Conservation (phyloP, 306 rosid genomes). For the Fragaria ananassa region DNA sequence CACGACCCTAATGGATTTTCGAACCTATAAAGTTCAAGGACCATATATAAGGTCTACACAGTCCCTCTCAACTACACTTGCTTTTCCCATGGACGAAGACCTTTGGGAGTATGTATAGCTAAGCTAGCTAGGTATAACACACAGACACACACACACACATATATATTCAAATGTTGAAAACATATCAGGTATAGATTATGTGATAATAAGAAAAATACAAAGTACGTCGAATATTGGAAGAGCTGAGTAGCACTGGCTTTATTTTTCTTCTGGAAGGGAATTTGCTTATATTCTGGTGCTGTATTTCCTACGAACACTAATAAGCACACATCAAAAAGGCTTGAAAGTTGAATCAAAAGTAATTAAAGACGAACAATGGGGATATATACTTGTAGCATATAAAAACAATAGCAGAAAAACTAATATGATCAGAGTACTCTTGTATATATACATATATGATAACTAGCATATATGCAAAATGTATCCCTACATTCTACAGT, state of each 20-base stretch:
- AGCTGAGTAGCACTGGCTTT: neutral
- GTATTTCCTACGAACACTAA: neutral
- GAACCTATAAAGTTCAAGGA: slow-evolving; percentile 8
- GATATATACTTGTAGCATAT: neutral
- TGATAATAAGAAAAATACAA: neutral
- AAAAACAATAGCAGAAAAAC: neutral
- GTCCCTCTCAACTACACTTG: slow-evolving; percentile 3
- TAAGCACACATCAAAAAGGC: neutral
- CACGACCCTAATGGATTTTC: slow-evolving; percentile 1
- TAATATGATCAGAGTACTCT: neutral
- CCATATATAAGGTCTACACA: slow-evolving; percentile 2
- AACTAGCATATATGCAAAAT: neutral
- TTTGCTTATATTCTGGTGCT: neutral
- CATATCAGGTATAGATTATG: neutral
- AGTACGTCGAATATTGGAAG: neutral
- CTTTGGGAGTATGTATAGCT: neutral
- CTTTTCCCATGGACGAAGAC: neutral
- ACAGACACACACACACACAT: too few species aligned
- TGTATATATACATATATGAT: neutral
- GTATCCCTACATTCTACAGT: slow-evolving; percentile 1
- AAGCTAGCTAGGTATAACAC: neutral
- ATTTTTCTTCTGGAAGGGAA: slow-evolving; percentile 2
- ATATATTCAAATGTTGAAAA: neutral
- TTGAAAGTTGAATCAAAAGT: neutral
- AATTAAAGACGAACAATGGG: neutral